Conservation (phyloP, 495 filamentous ascomycete species). For the Aspergillus incahuasiensis region DNA sequence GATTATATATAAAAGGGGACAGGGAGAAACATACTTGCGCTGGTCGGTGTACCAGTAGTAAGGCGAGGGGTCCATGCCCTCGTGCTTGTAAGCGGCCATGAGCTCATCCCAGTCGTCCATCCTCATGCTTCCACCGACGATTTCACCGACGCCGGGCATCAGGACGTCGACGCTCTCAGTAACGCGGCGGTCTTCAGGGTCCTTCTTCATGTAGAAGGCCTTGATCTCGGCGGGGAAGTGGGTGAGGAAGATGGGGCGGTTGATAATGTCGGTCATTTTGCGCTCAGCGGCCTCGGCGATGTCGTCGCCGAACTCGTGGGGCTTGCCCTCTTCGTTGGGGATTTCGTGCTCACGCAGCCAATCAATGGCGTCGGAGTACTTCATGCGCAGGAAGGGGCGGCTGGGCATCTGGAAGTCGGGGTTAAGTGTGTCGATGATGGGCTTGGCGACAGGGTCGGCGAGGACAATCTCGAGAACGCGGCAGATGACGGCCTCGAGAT, state of each 20-base stretch:
- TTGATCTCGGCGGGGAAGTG: constrained; percentile 98
- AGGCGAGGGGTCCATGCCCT: constrained; percentile 76
- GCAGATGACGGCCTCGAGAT: constrained; percentile 87
- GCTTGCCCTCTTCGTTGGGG: constrained; percentile 83
- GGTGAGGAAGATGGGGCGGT: constrained; percentile 90
- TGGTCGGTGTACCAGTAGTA: constrained; percentile 99
- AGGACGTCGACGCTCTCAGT: constrained; percentile 95
- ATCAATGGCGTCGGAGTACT: constrained; percentile 86
- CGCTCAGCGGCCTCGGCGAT: constrained; percentile 98
- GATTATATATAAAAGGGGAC: neutral
- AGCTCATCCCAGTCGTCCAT: constrained; percentile 92
- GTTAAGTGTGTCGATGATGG: constrained; percentile 79
- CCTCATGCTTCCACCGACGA: constrained; percentile 95
- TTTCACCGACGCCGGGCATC: constrained; percentile 96
- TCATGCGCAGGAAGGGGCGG: constrained; percentile 92
- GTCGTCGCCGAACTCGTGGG: constrained; percentile 91
- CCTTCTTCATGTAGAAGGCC: constrained; percentile 99
- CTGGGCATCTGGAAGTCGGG: constrained; percentile 74
- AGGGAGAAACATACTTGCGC: constrained; percentile 69
- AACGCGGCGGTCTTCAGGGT: constrained; percentile 71
- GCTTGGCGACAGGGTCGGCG: constrained; percentile 63
- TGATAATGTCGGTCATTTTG: constrained; percentile 94
- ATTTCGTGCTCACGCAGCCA: constrained; percentile 90
- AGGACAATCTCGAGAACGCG: constrained; percentile 74
- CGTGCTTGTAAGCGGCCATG: constrained; percentile 79